These are phyloP conservation scores for Theobroma cacao DNA, from an alignment of 345 rosid species.

Conservation along the genomic window DNA sequence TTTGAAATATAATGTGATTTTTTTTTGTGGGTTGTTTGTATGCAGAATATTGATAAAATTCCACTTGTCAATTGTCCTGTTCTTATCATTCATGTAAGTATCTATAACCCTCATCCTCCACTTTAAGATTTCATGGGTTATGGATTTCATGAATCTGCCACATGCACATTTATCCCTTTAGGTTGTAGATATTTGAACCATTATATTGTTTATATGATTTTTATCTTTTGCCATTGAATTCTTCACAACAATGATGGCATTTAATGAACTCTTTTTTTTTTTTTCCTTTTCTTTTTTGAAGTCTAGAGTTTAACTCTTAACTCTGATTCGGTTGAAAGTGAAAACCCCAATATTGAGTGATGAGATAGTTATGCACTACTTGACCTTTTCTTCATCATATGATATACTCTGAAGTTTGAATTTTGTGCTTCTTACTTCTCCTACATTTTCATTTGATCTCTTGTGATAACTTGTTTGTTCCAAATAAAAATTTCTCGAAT, in stretches of 20 bases:
- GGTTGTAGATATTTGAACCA: neutral
- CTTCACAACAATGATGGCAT: neutral
- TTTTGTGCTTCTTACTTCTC: neutral
- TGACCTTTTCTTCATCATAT: neutral
- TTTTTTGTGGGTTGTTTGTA: constrained; percentile 12
- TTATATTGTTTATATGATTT: neutral
- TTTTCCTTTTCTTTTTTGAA: neutral
- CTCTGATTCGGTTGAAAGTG: neutral
- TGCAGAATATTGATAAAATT: constrained; percentile 96
- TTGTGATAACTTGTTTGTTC: neutral
- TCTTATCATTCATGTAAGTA: constrained; percentile 90
- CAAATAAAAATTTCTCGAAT: neutral
- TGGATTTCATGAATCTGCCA: constrained; percentile 3
- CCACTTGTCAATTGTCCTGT: constrained; percentile 91
- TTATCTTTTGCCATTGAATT: constrained; percentile 1
- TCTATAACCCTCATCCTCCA: neutral
- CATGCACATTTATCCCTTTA: neutral
- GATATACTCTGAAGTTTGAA: neutral
- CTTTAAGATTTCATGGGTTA: neutral
- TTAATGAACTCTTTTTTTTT: neutral
- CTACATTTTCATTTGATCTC: neutral
- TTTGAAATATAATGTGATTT: constrained; percentile 2
- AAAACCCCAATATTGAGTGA: neutral
- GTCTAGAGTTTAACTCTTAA: neutral
- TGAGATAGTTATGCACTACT: neutral